Conservation (phyloP, 352 stramenopile species). For the Globisporangium iwayamae region DNA sequence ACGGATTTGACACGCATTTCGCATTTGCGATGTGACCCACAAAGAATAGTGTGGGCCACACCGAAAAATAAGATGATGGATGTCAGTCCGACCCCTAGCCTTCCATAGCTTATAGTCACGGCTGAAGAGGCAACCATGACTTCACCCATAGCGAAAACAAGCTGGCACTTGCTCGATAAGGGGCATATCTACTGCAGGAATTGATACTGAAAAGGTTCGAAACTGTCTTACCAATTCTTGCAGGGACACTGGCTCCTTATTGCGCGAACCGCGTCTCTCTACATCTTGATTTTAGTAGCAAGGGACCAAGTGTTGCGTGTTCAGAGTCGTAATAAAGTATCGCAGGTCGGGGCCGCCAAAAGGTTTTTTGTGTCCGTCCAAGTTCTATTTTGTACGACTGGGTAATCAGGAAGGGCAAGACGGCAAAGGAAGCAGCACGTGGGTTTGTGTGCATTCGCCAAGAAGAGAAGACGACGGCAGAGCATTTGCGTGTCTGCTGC, state of each 20-base stretch:
- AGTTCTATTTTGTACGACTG: conserved; percentile 19
- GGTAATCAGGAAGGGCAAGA: conserved; percentile 14
- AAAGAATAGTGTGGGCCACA: neutral
- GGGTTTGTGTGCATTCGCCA: neutral
- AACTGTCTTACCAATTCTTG: conserved; percentile 8
- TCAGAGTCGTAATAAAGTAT: neutral
- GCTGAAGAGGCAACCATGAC: neutral
- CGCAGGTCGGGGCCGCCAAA: conserved; percentile 8
- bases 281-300: neutral
- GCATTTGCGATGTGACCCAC: neutral
- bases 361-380: conserved; percentile 19
- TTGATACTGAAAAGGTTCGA: conserved; percentile 29
- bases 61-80: neutral
- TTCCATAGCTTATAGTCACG: neutral
- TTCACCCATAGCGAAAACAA: neutral
- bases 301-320: neutral
- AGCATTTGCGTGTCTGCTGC: neutral
- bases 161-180: neutral
- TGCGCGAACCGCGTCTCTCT: neutral
- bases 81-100: neutral
- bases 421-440: neutral
- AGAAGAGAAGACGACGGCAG: neutral
- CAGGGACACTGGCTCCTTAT: neutral
- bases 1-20: neutral
- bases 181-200: neutral